Base-by-base conservation (phyloP, 2,329 filamentous ascomycete species). In the Hypoxylon sp. region DNA sequence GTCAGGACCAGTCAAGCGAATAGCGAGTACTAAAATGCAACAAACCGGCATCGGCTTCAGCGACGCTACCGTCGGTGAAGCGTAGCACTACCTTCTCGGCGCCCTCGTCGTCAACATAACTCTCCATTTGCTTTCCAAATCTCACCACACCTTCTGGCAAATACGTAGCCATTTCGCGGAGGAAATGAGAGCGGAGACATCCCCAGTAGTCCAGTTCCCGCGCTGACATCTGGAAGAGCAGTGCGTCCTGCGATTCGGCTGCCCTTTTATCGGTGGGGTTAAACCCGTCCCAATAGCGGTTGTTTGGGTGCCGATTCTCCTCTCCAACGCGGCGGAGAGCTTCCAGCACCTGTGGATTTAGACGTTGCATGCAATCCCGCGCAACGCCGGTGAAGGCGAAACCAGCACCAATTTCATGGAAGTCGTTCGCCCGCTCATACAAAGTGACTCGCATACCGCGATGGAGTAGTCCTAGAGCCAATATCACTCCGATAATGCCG, bases 321-420 rank as follows among this genome's bases (percentile, higher is more conserved):
- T 56, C 34, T n/a, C 74, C 72, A 5, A 77, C 71, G 1, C 59
- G 62, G 46, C 75, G 70, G 65, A 75, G 80, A 0, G 78, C 77
- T 0, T 72, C 72, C 9, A 76, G 66, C 0, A 82, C 68, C 9
- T 73, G 71, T 0, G 77, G 76, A 58, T 78, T 73, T 2, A 81
- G 73, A 4, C 68, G 50, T 7, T 61, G 60, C 81, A 84, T 82
- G 16, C 81, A 81, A 6, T 73, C 73, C 52, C 82, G 77, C 1
- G 82, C 81, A 56, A 81, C 82, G 12, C 78, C 80, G 1, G 77
- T 80, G 67, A 84, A 81, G 2, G 79, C 82, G 25, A 85, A 79
- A 14, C 82, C 83, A 0, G 83, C 82, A 0, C 83, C 81, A 2
- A 81, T 79, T 58, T 83, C 81, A 5, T 74, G 69, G 30, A 80